Conservation (phyloP, 2,329 filamentous ascomycete species). For the Drechmeria coniospora region DNA sequence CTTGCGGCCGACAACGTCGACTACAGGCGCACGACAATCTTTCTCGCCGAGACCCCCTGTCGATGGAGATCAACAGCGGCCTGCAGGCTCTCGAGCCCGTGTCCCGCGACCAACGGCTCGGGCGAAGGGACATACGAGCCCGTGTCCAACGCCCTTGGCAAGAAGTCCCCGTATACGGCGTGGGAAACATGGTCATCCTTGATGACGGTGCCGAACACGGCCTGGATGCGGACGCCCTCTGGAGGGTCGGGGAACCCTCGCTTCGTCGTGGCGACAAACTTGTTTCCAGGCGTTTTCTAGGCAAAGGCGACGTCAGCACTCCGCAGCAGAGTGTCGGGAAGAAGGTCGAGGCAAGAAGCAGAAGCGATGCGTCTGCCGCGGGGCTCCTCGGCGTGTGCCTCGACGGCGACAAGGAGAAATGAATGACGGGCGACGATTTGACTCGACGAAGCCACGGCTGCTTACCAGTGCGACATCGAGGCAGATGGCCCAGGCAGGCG, state of each 20-base stretch:
- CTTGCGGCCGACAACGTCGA: too few relatives aligned
- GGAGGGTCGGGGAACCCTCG: conserved; percentile 1
- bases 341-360: too few relatives aligned
- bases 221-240: neutral
- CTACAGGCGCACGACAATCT: neutral
- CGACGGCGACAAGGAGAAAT: neutral
- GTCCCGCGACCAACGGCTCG: neutral
- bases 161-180: neutral
- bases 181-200: neutral
- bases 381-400: neutral
- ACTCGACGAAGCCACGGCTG: too few relatives aligned
- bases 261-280: neutral
- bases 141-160: neutral
- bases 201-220: neutral
- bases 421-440: neutral
- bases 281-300: neutral
- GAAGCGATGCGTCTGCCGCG: neutral
- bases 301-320: neutral
- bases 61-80: neutral
- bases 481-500: neutral
- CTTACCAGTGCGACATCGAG: neutral
- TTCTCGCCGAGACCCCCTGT: neutral
- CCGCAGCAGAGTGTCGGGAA: neutral
- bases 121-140: neutral
- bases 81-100: neutral